Conservation (phyloP, 805 yeast genomes). For the Saturnispora zaruensis region DNA sequence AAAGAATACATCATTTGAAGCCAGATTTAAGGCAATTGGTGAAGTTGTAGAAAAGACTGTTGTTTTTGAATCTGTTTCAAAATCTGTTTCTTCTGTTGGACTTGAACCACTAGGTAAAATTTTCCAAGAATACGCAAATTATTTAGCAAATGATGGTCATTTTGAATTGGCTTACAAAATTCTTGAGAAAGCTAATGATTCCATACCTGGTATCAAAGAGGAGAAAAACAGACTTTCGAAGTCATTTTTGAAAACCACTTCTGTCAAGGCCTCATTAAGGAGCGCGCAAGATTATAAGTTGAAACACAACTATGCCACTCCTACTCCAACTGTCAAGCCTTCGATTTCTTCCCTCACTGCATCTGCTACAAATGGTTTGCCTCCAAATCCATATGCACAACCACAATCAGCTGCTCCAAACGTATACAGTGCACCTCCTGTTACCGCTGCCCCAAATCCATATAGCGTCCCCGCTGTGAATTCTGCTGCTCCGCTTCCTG, state of each 20-base stretch:
- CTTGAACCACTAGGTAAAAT: slow-evolving; percentile 47
- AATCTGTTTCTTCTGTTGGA: slow-evolving; percentile 33
- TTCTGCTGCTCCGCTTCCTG: slow-evolving; percentile 26
- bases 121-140: slow-evolving; percentile 72
- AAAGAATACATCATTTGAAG: slow-evolving; percentile 57
- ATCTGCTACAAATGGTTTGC: slow-evolving; percentile 1
- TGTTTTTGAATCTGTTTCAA: slow-evolving; percentile 52
- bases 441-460: background rate
- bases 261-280: slow-evolving; percentile 7
- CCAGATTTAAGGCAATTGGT: slow-evolving; percentile 73
- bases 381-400: slow-evolving; percentile 16
- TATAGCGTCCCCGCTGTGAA: slow-evolving; percentile 11
- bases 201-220: slow-evolving; percentile 55
- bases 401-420: background rate
- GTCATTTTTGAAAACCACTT: slow-evolving; percentile 37
- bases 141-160: slow-evolving; percentile 75
- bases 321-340: slow-evolving; percentile 8
- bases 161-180: slow-evolving; percentile 71
- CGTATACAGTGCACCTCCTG: slow-evolving; percentile 9
- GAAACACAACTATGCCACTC: background rate
- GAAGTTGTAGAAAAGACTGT: slow-evolving; percentile 79
- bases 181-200: slow-evolving; percentile 62
- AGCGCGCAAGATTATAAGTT: slow-evolving; percentile 2
- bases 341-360: slow-evolving; percentile 7
- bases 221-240: slow-evolving; percentile 74